A percentile compares a stretch with the other conserved stretches of the same genome.
Evolutionary conservation across 345 rosid species (phyloP).

Genomic region (Ceriops tagal): DNA sequence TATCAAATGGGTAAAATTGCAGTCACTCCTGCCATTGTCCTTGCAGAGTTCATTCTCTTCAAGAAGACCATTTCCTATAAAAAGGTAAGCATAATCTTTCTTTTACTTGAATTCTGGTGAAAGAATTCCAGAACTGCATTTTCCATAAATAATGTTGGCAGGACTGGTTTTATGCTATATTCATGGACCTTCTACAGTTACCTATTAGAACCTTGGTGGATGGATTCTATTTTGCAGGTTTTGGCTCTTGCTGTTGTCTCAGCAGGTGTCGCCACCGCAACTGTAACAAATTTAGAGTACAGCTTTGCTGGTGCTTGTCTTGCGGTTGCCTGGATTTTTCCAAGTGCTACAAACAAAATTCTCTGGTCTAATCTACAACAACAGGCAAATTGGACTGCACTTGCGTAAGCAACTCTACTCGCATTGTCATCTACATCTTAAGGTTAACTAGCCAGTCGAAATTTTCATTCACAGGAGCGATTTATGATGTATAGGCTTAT

Average conservation of each 20-base stretch:
- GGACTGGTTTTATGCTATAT: too few species aligned
- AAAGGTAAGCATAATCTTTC: conserved; percentile 39
- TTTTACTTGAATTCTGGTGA: background rate
- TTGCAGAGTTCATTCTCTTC: conserved; percentile 69
- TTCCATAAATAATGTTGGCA: background rate
- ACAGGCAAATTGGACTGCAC: conserved; percentile 87
- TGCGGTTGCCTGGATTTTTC: conserved; percentile 82
- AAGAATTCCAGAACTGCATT: background rate
- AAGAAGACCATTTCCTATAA: conserved; percentile 57
- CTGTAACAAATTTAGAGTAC: conserved; percentile 83
- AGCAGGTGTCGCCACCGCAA: conserved; percentile 82
- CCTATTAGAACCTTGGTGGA: too few species aligned
- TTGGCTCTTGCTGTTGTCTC: conserved; percentile 68
- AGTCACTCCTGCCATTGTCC: conserved; percentile 88
- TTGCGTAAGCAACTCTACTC: conserved; percentile 50
- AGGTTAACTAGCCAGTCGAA: background rate
- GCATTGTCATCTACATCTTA: background rate
- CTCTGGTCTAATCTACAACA: conserved; percentile 93
- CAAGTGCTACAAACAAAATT: conserved; percentile 85
- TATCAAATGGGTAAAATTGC: conserved; percentile 98
- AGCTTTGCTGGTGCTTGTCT: conserved; percentile 74
- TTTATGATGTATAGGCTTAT: conserved; percentile 55
- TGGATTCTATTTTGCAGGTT: conserved; percentile 41
- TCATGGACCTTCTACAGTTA: too few species aligned
- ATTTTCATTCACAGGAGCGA: background rate